Base-by-base conservation (phyloP, 2,329 filamentous ascomycete genomes). In the Aspergillus sp. region DNA sequence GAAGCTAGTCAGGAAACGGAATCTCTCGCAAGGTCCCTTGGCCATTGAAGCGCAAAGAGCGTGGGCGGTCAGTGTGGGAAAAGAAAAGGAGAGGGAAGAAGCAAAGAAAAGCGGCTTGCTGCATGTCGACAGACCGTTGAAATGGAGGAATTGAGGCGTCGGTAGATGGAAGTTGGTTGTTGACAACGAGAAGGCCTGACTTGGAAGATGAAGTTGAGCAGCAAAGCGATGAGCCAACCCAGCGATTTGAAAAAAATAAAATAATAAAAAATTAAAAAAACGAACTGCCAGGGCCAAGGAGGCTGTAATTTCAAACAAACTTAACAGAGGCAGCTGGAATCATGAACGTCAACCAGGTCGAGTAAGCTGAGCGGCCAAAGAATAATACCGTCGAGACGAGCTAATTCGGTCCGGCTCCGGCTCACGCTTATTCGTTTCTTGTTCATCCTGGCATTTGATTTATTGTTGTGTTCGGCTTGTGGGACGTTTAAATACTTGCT, bases 381-480 rank as follows among this genome's bases (percentile, higher is more conserved):
- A 28, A 48, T 49, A 51, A 53, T 54, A 22, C 54, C 56, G 45
- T 52, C 25, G 7, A 28, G 53, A 47, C 28, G 54, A 61, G 54
- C 54, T 51, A 49, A 30, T 25, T 58, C 43, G 45, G 53, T 54
- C 49, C 59, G 59, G 54, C 19, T 45, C 59, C 59, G 54, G 54
- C 50, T 54, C 46, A 61, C 60, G 60, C 60, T 61, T 57, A 61
- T 58, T 61, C 25, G 54, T 54, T 54, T 61, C 60, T 61, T 61
- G 60, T 61, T 61, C 49, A 61, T 61, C 54, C 60, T 61, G 55
- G 34, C 54, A 48, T 61, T 52, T 11, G 47, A 43, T 49, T 38
- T 54, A 17, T 30, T 43, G 15, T 41, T n/a, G 22, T 30, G 48
- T 53, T 49, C 49, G 23, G 28, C 25, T 49, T 15, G 48, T 53